phyloP scores from a whole-genome alignment of 2,329 filamentous ascomycete genomes.

The Thelonectria discophora region DNA sequence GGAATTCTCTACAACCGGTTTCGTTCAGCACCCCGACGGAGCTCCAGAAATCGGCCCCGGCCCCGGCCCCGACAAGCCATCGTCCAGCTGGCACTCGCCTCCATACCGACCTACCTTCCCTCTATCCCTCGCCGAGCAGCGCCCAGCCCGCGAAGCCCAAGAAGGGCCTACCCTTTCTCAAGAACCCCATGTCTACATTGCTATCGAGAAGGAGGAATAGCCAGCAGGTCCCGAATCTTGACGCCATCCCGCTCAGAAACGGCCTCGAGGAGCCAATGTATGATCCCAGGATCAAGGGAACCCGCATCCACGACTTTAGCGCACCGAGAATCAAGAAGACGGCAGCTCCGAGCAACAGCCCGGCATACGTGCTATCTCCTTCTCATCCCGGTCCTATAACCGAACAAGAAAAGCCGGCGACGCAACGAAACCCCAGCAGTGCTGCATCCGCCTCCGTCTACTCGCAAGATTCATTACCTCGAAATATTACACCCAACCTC shows the following conservation, averaged over 20 bases:
- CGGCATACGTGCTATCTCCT: conserved; percentile 23
- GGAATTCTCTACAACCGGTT: conserved; percentile 46
- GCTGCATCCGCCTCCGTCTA: conserved; percentile 44
- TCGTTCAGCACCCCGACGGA: conserved; percentile 61
- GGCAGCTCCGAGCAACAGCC: conserved; percentile 29
- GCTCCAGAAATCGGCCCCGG: conserved; percentile 49
- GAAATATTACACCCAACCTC: conserved; percentile 41
- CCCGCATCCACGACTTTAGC: conserved; percentile 72
- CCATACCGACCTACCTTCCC: conserved; percentile 48
- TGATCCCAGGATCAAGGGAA: conserved; percentile 71
- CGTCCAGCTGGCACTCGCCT: conserved; percentile 54
- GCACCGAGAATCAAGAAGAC: conserved; percentile 61
- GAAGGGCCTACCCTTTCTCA: conserved; percentile 66
- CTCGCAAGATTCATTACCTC: conserved; percentile 40
- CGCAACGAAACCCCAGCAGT: conserved; percentile 43
- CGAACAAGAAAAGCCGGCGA: conserved; percentile 29
- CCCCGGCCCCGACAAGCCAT: conserved; percentile 47
- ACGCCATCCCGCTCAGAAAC: conserved; percentile 52
- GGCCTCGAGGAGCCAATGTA: conserved; percentile 59
- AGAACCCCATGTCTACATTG: conserved; percentile 67
- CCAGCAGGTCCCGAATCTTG: conserved; percentile 57
- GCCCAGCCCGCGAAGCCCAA: conserved; percentile 57
- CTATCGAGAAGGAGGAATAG: conserved; percentile 65
- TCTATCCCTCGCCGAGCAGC: conserved; percentile 43
- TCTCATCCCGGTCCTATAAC: conserved; percentile 29